Base-by-base conservation (phyloP, 2,329 filamentous ascomycete genomes). In the Hypoxylon rubiginosum region DNA sequence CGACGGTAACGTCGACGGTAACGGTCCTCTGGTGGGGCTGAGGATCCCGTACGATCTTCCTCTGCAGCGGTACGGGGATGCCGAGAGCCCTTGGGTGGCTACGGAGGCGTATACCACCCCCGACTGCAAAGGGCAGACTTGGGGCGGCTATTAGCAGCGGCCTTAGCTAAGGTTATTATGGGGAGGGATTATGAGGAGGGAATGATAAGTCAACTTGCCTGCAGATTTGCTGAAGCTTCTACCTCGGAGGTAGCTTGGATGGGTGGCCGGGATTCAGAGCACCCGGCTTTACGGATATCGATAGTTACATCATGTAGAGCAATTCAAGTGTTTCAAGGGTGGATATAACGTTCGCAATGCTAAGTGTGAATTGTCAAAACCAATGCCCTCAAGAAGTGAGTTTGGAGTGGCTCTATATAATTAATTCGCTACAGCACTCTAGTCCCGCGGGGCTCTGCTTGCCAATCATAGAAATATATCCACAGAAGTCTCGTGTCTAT, bases 21-120 rank as follows among this genome's bases (percentile, higher is more conserved):
- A 72, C 10, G 72, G 71, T 7, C 74, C 80, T 0, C 69, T 89
- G 0, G 84, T 97, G 3, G 92, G 91, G 0, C 81, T 95, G 28
- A 85, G 93, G 15, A 90, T 97, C 80, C 92, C 94, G n/a, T 97
- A 97, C 77, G 90, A 90, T 77, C 79, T 94, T 6, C 94, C 94
- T 0, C 77, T 97, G 28, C 87, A 87, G 52, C 81, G 82, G 6
- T 97, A 97, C 73, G 81, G 76, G 0, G 68, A 78, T 7, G 77
- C 79, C 4, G 92, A 97, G 73, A 80, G 85, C 50, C 93, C 94
- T 0, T 97, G 94, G 94, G 92, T 91, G 64, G 90, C 91, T 3
- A 89, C 87, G 1, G 80, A 84, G 73, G 74, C 74, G 1, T 85
- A 94, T 74, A 62, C 66, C 0, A 85, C 90, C 73, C 87, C 85